These are phyloP conservation scores for Trichoderma citrinoviride DNA, from an alignment of 2,329 filamentous ascomycete species.

Conservation along the genomic window DNA sequence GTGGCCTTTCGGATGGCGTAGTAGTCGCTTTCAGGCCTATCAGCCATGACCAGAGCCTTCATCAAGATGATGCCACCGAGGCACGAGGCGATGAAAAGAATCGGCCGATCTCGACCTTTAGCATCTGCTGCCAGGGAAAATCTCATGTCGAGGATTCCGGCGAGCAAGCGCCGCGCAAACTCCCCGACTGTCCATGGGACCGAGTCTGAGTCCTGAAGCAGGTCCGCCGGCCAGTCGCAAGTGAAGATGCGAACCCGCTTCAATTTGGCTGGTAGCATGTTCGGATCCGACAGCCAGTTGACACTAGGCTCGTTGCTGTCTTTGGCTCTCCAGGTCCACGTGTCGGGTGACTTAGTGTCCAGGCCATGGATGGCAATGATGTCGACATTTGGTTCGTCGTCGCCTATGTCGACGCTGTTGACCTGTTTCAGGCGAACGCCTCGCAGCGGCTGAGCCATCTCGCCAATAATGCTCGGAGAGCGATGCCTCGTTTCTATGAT, in stretches of 20 bases:
- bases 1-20: slow-evolving; percentile 25
- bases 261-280: slow-evolving; percentile 29
- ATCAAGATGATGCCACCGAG: slow-evolving; percentile 35
- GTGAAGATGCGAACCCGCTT: slow-evolving; percentile 30
- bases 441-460: background rate
- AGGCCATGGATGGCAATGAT: slow-evolving; percentile 40
- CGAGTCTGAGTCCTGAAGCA: slow-evolving; percentile 24
- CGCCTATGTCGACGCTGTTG: background rate
- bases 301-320: slow-evolving; percentile 16
- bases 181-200: slow-evolving; percentile 25
- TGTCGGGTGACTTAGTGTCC: slow-evolving; percentile 32
- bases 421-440: background rate
- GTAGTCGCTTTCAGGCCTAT: slow-evolving; percentile 21
- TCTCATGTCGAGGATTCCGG: slow-evolving; percentile 25
- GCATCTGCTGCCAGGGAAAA: background rate
- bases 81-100: slow-evolving; percentile 37
- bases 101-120: slow-evolving; percentile 24
- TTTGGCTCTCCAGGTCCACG: slow-evolving; percentile 28
- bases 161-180: slow-evolving; percentile 28
- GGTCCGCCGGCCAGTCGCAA: slow-evolving; percentile 31
- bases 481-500: background rate
- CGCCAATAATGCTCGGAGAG: background rate
- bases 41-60: slow-evolving; percentile 29
- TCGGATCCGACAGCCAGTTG: slow-evolving; percentile 30
- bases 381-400: slow-evolving; percentile 24